phyloP scores from a whole-genome alignment of 805 yeast species.

The Wickerhamomyces bovis region DNA sequence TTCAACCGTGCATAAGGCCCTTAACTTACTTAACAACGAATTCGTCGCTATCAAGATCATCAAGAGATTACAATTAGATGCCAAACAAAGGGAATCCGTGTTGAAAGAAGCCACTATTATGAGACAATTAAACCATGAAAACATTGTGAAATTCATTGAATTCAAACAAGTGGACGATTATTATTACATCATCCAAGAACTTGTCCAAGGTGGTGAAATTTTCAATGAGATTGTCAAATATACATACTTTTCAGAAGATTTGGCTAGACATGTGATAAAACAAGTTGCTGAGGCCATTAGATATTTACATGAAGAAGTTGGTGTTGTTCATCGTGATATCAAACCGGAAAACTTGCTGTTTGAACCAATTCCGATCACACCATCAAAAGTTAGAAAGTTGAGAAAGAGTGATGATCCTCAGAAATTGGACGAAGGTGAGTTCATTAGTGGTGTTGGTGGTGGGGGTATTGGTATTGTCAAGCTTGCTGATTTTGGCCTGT shows the following conservation, averaged over 20 bases:
- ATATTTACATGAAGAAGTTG: conserved; percentile 85
- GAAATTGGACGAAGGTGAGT: conserved; percentile 58
- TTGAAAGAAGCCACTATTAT: conserved; percentile 32
- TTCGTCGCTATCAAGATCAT: conserved; percentile 73
- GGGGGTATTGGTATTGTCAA: conserved; percentile 61
- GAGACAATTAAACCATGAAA: conserved; percentile 51
- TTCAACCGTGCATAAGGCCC: conserved; percentile 74
- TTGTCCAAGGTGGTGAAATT: conserved; percentile 69
- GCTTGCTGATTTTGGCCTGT: conserved; percentile 65
- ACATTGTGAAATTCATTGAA: conserved; percentile 51
- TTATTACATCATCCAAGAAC: conserved; percentile 62
- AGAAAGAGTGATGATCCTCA: conserved; percentile 53
- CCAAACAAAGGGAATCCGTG: conserved; percentile 37
- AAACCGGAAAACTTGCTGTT: conserved; percentile 90
- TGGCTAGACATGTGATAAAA: conserved; percentile 53
- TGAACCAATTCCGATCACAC: conserved; percentile 34
- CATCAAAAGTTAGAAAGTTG: conserved; percentile 12
- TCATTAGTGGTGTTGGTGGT: conserved; percentile 47
- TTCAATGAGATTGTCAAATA: conserved; percentile 68
- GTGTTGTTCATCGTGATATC: conserved; percentile 92
- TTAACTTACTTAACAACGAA: conserved; percentile 36
- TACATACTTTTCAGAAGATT: conserved; percentile 50
- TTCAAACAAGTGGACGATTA: conserved; percentile 52
- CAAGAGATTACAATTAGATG: conserved; percentile 38
- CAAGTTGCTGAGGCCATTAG: conserved; percentile 85